Percentiles rank a stretch among this genome's conserved stretches.
phyloP scores from a whole-genome alignment of 257 asterid species.

The Knoxia roxburghii region DNA sequence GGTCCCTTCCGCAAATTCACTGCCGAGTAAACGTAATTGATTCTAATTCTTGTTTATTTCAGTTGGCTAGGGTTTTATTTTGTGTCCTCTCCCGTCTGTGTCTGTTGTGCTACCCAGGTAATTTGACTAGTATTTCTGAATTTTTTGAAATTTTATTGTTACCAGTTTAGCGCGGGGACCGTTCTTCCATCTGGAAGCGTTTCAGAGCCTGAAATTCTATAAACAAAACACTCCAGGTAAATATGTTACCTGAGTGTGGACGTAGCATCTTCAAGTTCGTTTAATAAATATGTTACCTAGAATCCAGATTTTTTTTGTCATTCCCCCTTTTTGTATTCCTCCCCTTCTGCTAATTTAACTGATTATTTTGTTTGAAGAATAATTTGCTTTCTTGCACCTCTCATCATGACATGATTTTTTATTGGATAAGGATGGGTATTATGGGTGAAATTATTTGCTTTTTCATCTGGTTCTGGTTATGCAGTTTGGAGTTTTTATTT shows the following conservation, averaged over 20 bases:
- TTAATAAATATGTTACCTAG: not conserved
- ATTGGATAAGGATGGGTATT: too few relatives aligned
- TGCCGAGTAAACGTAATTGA: conserved; percentile 49
- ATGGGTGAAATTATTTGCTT: not conserved
- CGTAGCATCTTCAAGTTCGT: not conserved
- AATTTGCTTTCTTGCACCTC: not conserved
- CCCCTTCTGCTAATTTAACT: too few relatives aligned
- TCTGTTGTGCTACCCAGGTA: not conserved
- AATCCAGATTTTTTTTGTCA: not conserved
- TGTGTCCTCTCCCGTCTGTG: not conserved
- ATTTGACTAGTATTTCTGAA: too few relatives aligned
- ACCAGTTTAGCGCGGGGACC: too few relatives aligned
- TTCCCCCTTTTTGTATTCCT: too few relatives aligned
- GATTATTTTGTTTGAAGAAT: too few relatives aligned
- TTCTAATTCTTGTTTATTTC: not conserved
- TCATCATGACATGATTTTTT: not conserved
- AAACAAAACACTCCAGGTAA: too few relatives aligned
- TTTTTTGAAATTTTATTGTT: too few relatives aligned
- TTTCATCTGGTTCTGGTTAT: not conserved
- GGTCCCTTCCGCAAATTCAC: conserved; percentile 76
- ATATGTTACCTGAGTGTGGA: too few relatives aligned
- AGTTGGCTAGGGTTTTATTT: not conserved
- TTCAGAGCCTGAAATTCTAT: too few relatives aligned
- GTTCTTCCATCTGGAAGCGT: too few relatives aligned
- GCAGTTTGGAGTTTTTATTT: not conserved